phyloP scores from a whole-genome alignment of 352 stramenopile genomes.

The Phytophthora cryptogea region DNA sequence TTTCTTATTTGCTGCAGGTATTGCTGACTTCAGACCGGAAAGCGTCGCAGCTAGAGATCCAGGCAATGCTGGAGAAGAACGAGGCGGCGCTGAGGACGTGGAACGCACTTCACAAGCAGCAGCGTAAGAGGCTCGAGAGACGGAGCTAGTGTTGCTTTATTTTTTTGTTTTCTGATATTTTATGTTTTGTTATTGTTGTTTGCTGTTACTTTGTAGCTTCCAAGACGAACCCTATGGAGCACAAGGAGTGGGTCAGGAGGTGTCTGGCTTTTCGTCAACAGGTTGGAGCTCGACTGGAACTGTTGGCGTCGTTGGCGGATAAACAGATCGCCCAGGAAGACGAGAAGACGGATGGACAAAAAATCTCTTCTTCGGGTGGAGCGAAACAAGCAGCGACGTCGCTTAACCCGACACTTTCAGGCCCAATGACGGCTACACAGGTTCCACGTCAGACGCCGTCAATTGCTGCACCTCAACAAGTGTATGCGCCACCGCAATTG shows the following conservation, averaged over 20 bases:
- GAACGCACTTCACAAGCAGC: constrained; percentile 72
- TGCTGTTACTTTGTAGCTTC: constrained; percentile 39
- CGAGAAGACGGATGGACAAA: constrained; percentile 28
- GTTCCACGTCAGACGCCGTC: constrained; percentile 8
- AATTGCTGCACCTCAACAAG: constrained; percentile 7
- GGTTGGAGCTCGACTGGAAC: constrained; percentile 69
- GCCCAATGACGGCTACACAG: constrained; percentile 3
- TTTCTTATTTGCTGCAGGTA: constrained; percentile 1
- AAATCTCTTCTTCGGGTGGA: constrained; percentile 4
- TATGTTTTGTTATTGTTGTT: constrained; percentile 1
- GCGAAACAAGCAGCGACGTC: constrained; percentile 13
- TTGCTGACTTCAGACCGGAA: constrained; percentile 54
- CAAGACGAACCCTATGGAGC: constrained; percentile 54
- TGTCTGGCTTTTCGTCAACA: constrained; percentile 71
- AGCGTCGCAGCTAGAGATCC: constrained; percentile 65
- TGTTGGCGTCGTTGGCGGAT: constrained; percentile 78
- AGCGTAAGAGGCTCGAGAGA: constrained; percentile 53
- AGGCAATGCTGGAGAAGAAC: constrained; percentile 88
- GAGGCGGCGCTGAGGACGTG: constrained; percentile 74
- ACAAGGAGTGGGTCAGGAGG: constrained; percentile 77
- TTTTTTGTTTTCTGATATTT: not conserved
- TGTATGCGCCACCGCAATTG: constrained; percentile 15
- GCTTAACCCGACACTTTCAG: constrained; percentile 7
- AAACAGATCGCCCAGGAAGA: constrained; percentile 79
- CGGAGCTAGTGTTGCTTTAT: not conserved